Conservation (phyloP, 441 rosid species). For the Corymbia calophylla region DNA sequence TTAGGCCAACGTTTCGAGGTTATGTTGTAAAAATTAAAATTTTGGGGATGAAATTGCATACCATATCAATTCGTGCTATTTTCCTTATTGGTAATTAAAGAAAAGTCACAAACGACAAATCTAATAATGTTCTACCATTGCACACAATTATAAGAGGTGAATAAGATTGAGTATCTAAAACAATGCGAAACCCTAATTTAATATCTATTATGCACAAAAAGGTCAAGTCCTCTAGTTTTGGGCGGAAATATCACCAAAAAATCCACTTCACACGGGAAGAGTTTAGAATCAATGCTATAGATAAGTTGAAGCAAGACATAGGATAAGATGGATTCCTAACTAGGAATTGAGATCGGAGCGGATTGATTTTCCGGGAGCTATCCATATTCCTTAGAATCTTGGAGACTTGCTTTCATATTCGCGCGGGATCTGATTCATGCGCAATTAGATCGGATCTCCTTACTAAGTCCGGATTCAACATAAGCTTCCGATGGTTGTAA, state of each 20-base stretch:
- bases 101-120: accelerated
- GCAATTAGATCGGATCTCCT: background rate
- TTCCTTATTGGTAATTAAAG: background rate
- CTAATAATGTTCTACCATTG: background rate
- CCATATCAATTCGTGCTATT: background rate
- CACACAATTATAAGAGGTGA: background rate
- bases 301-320: background rate
- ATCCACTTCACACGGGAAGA: background rate
- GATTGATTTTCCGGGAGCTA: background rate
- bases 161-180: background rate
- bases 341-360: background rate
- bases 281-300: background rate
- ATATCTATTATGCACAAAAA: background rate
- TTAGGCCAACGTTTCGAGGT: accelerated
- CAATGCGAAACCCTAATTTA: accelerated
- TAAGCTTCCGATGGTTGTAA: background rate
- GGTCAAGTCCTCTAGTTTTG: background rate
- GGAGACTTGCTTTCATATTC: too few relatives aligned
- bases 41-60: background rate
- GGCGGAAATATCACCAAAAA: background rate
- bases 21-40: accelerated
- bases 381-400: too few relatives aligned
- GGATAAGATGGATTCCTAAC: background rate
- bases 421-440: accelerated
- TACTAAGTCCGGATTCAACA: background rate